Base-by-base conservation (phyloP, 1,139 yeast genomes). In the Hansenula sp. region DNA sequence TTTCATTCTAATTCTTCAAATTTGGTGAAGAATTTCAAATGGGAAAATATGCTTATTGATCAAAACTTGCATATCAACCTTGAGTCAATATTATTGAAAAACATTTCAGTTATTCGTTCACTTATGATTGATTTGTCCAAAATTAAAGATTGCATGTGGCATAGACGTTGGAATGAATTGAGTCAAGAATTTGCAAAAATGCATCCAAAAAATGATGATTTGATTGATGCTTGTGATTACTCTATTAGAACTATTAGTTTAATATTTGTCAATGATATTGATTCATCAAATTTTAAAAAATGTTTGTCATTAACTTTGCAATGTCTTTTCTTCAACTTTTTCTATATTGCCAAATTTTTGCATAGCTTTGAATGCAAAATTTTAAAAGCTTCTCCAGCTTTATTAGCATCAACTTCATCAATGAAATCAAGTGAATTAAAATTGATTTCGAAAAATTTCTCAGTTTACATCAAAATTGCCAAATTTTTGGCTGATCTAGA, bases 291-390 rank as follows among this genome's bases (percentile, higher is more conserved):
- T 24, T 53, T 51, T 39, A 25, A 31, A 16, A 48, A 45, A 30
- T 49, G 52, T 9, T 35, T 47, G 8, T 53, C 65, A 18, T 53
- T 63, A 32, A 59, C 55, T 36, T 46, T 58, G 12, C 66, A 64
- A 40, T 62, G 62, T 13, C 51, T 58, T 29, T 60, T 60, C 38
- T 64, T 59, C 47, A 62, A 62, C 44, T 64, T 64, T 41, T 47
- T 65, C 29, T 55, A 57, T 32, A 50, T 64, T 29, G 52, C 65
- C 2, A 64, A 65, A 45, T 64, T 64, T 37, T 45, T 64, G 1
- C 45, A 61, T 31, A 59, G 62, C 32, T 64, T 64, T 46, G 69
- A 65, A 42, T 40, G 39, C 19, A 45, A 39, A 29, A 36, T 51
- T 6, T 29, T 43, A 20, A 46, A 46, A 14, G 51, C 47, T 29